These are phyloP conservation scores for Penicillium frequentans DNA, from an alignment of 2,329 filamentous ascomycete genomes.

Conservation along the genomic window DNA sequence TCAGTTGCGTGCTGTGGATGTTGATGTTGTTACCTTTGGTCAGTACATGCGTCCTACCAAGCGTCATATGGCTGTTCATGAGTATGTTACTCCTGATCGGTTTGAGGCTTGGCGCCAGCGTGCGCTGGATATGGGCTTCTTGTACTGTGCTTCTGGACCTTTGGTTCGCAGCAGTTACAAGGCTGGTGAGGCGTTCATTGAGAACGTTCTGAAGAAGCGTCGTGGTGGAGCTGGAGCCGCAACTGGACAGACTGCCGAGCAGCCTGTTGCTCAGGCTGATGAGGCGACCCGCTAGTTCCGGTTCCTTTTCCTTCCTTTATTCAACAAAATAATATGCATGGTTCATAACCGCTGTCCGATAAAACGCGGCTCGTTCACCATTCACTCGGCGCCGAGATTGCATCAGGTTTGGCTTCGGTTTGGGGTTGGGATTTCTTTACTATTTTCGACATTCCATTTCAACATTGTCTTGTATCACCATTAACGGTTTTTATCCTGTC, in stretches of 20 bases:
- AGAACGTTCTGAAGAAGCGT: constrained; percentile 92
- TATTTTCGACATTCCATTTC: constrained; percentile 9
- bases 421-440: constrained; percentile 8
- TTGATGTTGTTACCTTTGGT: constrained; percentile 98
- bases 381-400: constrained; percentile 16
- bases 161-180: constrained; percentile 95
- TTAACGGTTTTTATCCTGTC: constrained; percentile 5
- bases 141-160: constrained; percentile 93
- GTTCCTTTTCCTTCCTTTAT: neutral
- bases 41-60: constrained; percentile 99
- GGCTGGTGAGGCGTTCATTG: constrained; percentile 96
- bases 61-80: constrained; percentile 93
- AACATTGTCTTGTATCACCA: constrained; percentile 20
- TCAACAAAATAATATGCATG: constrained; percentile 13
- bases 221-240: constrained; percentile 25
- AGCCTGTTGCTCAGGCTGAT: constrained; percentile 23
- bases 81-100: constrained; percentile 86
- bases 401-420: constrained; percentile 17
- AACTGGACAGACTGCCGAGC: constrained; percentile 26
- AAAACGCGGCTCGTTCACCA: neutral
- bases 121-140: constrained; percentile 90
- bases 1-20: constrained; percentile 75
- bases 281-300: constrained; percentile 28
- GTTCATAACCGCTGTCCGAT: neutral
- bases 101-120: constrained; percentile 91